Percentiles rank a stretch among this genome's conserved stretches.
Conservation (phyloP, 2,329 filamentous ascomycete genomes). For the Aureobasidium pullulans region DNA sequence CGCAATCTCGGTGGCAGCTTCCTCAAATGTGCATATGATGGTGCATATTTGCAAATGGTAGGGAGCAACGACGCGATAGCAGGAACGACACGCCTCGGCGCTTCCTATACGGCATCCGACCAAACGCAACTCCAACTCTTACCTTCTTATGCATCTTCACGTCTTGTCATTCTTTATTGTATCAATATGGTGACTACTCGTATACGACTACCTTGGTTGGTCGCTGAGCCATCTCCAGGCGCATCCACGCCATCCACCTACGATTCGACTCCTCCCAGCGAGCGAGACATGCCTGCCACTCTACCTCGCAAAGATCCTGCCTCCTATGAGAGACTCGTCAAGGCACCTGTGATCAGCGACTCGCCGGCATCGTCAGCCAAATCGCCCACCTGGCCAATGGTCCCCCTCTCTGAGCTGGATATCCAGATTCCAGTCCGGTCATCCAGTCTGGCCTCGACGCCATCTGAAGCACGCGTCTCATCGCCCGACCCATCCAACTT, state of each 20-base stretch:
- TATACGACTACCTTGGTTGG: too few species aligned
- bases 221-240: too few species aligned
- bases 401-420: conserved; percentile 2
- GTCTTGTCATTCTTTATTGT: background rate
- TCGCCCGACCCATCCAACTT: conserved; percentile 1
- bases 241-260: conserved; percentile 14
- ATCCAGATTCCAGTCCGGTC: conserved; percentile 1
- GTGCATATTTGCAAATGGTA: too few species aligned
- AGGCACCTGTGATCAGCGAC: background rate
- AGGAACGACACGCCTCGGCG: background rate
- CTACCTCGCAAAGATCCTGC: conserved; percentile 19
- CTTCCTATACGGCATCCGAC: background rate
- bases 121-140: background rate
- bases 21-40: too few species aligned
- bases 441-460: background rate
- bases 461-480: background rate
- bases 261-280: conserved; percentile 10
- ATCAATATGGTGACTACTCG: background rate
- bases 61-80: background rate
- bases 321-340: conserved; percentile 20
- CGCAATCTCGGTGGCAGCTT: too few species aligned
- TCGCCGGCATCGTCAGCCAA: background rate
- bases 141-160: background rate
- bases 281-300: conserved; percentile 4
- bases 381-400: conserved; percentile 10